Conservation (phyloP, 1,284 basidiomycete genomes). For the Phellopilus nigrolimitatus region DNA sequence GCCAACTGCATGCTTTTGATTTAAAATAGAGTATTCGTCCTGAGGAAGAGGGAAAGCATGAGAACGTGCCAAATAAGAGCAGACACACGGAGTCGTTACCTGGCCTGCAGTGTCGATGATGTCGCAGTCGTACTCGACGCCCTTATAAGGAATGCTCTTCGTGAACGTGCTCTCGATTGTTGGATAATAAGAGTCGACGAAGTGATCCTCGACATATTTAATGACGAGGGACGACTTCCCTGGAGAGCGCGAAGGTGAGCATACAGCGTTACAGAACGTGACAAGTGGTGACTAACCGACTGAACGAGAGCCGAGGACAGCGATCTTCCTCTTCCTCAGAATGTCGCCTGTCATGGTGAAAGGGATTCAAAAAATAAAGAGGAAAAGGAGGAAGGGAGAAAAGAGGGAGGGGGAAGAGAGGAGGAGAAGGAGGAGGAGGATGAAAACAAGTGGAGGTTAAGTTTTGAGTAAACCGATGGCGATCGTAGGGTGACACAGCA, state of each 20-base stretch:
- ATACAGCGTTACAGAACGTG: slow-evolving; percentile 22
- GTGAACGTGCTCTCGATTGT: slow-evolving; percentile 90
- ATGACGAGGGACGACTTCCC: slow-evolving; percentile 79
- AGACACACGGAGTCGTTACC: slow-evolving; percentile 43
- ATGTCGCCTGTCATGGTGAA: slow-evolving; percentile 48
- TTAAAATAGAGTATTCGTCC: slow-evolving; percentile 85
- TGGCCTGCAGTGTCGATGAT: slow-evolving; percentile 99
- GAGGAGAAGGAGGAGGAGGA: slow-evolving; percentile 17
- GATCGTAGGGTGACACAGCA: slow-evolving; percentile 1
- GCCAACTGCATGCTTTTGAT: slow-evolving; percentile 77
- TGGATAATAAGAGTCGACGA: slow-evolving; percentile 86
- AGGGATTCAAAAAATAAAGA: slow-evolving; percentile 20
- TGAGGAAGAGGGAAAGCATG: slow-evolving; percentile 27
- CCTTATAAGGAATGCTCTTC: slow-evolving; percentile 82
- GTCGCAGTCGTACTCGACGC: slow-evolving; percentile 88
- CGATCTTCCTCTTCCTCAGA: slow-evolving; percentile 80
- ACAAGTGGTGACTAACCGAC: slow-evolving; percentile 54
- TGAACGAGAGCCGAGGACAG: slow-evolving; percentile 74
- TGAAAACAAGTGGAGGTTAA: slow-evolving; percentile 10
- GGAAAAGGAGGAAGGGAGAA: slow-evolving; percentile 10
- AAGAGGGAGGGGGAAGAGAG: slow-evolving; percentile 10
- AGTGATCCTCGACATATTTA: slow-evolving; percentile 65
- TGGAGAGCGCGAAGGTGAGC: slow-evolving; percentile 29
- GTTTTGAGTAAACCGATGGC: slow-evolving; percentile 5
- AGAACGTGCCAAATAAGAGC: background rate